A percentile compares a stretch with the other conserved stretches of the same genome.
These are phyloP conservation scores for Rhodomyrtus tomentosa DNA, from an alignment of 345 rosid genomes.

Conservation along the genomic window DNA sequence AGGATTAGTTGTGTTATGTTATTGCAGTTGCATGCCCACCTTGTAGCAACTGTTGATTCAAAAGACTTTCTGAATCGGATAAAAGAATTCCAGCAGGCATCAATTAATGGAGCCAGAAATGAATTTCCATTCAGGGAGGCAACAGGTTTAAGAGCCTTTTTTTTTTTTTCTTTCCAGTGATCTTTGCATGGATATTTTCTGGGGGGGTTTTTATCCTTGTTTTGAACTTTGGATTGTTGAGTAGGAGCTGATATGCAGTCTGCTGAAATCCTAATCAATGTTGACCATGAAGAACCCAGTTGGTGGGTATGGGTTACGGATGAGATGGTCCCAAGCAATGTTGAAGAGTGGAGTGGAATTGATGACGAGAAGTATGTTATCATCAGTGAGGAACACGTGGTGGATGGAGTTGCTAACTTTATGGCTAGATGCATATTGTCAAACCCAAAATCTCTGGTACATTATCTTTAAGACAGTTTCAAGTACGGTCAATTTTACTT, in stretches of 20 bases:
- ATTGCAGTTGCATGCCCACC: constrained; percentile 48
- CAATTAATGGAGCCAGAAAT: constrained; percentile 29
- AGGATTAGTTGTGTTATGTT: neutral
- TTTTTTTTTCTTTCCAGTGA: neutral
- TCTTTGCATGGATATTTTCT: neutral
- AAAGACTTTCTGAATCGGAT: constrained; percentile 52
- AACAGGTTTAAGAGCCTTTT: constrained; percentile 31
- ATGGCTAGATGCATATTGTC: constrained; percentile 85
- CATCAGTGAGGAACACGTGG: constrained; percentile 68
- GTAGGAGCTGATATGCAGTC: constrained; percentile 54
- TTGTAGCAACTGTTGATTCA: constrained; percentile 61
- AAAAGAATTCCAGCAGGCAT: constrained; percentile 31
- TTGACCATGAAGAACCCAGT: constrained; percentile 69
- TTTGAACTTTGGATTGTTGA: neutral
- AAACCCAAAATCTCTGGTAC: constrained; percentile 73
- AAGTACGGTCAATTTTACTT: neutral
- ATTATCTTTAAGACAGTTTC: neutral
- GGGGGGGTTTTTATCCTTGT: neutral
- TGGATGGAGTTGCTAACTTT: constrained; percentile 85
- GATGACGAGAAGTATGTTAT: constrained; percentile 72
- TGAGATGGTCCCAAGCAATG: constrained; percentile 69
- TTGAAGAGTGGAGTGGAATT: constrained; percentile 67
- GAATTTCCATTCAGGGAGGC: constrained; percentile 84
- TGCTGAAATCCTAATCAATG: constrained; percentile 58
- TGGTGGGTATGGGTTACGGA: constrained; percentile 98